Base-by-base conservation (phyloP, 2,329 filamentous ascomycete genomes). In the Penicillium frequentans region DNA sequence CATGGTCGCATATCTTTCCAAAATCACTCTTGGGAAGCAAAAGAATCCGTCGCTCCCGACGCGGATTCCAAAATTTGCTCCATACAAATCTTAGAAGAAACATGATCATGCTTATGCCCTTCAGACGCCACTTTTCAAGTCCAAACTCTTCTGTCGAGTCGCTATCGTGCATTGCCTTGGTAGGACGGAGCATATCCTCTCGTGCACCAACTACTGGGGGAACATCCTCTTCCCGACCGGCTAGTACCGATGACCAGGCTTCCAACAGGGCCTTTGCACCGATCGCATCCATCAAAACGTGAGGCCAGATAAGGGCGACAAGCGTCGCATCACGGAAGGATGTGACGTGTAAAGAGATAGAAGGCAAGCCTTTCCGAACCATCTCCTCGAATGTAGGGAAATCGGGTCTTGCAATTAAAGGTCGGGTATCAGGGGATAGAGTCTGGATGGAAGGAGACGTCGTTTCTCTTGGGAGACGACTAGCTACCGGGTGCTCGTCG, bases 301-400 rank as follows among this genome's bases (percentile, higher is more conserved):
- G 60, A 10, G 58, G 58, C 58, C 58, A 62, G 13, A 26, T 37
- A 5, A 62, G 24, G 21, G 55, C 48, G 27, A 56, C 42, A 19
- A 62, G 29, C 2, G 60, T 62, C 3, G 57, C 55, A 29, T 62
- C 58, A 11, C 44, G 24, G n/a, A 62, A 62, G 2, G 57, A 55
- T 5, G 55, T 53, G 19, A 62, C 33, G 31, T 62, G 60, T 2
- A 62, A 37, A 5, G 51, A 56, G 14, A 62, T 50, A 1, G 24
- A 51, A 19, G 60, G 50, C 1, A 56, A 13, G 7, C 56, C 47
- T n/a, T 51, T 31, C 19, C 46, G 29, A 3, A 50, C 26, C 16
- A 60, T 27, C n/a, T 60, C 52, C 9, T 50, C 47, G 21, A 62
- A 56, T 1, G 45, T 42, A 7, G 60, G 60, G 21, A 56, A 56